Percentiles rank a stretch among this genome's conserved stretches.
Evolutionary conservation across 2,329 filamentous ascomycete species (phyloP).

Genomic region (Xylaria sp.): DNA sequence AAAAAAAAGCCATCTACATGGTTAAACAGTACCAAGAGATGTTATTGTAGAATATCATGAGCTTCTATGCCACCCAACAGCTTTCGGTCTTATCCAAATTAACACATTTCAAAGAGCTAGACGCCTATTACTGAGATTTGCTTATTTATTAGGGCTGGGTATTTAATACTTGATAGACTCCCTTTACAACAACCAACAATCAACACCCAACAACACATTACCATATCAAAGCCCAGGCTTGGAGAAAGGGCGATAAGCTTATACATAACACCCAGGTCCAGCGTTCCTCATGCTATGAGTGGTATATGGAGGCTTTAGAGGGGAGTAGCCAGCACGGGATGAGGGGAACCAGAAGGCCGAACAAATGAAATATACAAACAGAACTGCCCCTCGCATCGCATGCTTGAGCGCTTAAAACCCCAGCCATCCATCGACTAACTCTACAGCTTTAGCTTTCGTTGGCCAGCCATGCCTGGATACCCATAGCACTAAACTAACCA

Average conservation of each 20-base stretch:
- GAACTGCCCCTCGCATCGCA: slow-evolving; percentile 9
- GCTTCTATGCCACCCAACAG: too few species aligned
- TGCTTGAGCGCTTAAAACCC: slow-evolving; percentile 45
- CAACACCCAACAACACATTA: neutral
- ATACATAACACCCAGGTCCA: slow-evolving; percentile 4
- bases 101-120: too few species aligned
- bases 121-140: too few species aligned
- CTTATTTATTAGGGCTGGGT: too few species aligned
- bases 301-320: slow-evolving; percentile 3
- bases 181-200: neutral
- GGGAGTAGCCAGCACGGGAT: neutral
- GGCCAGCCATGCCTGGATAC: slow-evolving; percentile 57
- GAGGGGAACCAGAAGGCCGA: neutral
- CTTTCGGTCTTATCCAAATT: too few species aligned
- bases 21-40: too few species aligned
- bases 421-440: slow-evolving; percentile 48
- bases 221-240: neutral
- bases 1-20: too few species aligned
- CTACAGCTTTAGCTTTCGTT: slow-evolving; percentile 47
- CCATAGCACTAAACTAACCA: slow-evolving; percentile 78
- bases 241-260: neutral
- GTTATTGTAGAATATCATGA: too few species aligned
- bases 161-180: too few species aligned
- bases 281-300: neutral
- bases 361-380: neutral